Base-by-base conservation (phyloP, 2,329 filamentous ascomycete species). In the Monilinia laxa region DNA sequence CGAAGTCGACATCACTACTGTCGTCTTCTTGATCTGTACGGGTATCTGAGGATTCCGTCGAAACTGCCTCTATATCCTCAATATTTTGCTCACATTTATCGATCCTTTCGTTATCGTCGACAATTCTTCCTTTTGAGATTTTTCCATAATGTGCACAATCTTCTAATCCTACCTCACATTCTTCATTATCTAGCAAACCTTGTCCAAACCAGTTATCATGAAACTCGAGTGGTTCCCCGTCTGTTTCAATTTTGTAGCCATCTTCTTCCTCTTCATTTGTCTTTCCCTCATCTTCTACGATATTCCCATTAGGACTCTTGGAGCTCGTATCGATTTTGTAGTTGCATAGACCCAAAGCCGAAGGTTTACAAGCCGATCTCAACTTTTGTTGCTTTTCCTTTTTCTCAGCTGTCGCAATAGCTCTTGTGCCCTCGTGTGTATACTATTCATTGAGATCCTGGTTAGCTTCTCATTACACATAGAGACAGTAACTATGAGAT, bases 191-290 rank as follows among this genome's bases (percentile, higher is more conserved):
- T 14, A 16, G 31, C 31, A 18, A 14, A 51, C 23, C 20, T 40
- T n/a, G 31, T 40, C 14, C n/a, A 9, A 62, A 62, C 58, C 58
- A 62, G 16, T 62, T 9, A 62, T 62, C 45, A 23, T 35, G n/a
- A 18, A 62, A 62, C 23, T 51, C 45, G 38, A 62, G 58, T 25
- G 45, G 58, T 4, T 62, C 58, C 0, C 28, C 58, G 25, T 49
- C n/a, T 7, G 6, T 28, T n/a, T 62, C 58, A 4, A 62, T 6
- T 25, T 31, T 51, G 5, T 4, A 51, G 14, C 45, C 58, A 14
- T 51, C 58, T 16, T 51, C 45, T 14, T 56, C 20, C 11, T 14
- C 20, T 16, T 38, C 11, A 12, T 49, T 25, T 10, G 18, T 11
- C 2, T 25, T 9, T 18, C 35, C 14, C 0, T 28, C 45, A 20